Base-by-base conservation (phyloP, 2,329 filamentous ascomycete species). In the Botrytis fragariae region DNA sequence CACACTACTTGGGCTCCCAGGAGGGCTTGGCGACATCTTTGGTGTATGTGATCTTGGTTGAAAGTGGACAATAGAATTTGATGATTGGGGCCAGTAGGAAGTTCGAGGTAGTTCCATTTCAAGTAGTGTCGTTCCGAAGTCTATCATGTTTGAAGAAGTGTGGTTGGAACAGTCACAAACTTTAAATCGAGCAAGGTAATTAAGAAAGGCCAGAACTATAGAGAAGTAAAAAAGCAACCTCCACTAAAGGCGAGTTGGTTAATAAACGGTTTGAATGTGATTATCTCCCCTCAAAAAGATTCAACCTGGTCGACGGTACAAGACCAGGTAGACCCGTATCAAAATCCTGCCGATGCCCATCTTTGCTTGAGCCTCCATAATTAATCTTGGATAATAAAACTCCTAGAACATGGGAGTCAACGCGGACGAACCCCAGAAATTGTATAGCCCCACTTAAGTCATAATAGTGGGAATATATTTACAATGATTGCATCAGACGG, bases 301-400 rank as follows among this genome's bases (percentile, higher is more conserved):
- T 44, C 42, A 64, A 64, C 39, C 39, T 32, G 20, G 22, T 64
- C n/a, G 29, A 42, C 18, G 22, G n/a, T 64, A 45, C 29, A 64
- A 45, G 39, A 29, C 39, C 42, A 45, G 42, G 42, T 35, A 64
- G 39, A 64, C 35, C 29, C 18, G 22, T 64, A 45, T 64, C 39
- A 64, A 32, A 64, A 64, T 64, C 62, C 62, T 64, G 14, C 39
- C 29, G 62, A 45, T 45, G 18, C 62, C n/a, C 39, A 64, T 32
- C 39, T 64, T 64, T 32, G 62, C 39, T 44, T 64, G 39, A 64
- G 39, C 62, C 39, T 29, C 39, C 39, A 45, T 45, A 29, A 44
- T 32, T 64, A 45, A 45, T 42, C 62, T 64, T 64, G 62, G n/a
- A 14, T 42, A 32, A n/a, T 32, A 20, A 32, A n/a, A 18, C n/a